phyloP scores from a whole-genome alignment of 176 grass and related monocot species.

The Oryza meridionalis region DNA sequence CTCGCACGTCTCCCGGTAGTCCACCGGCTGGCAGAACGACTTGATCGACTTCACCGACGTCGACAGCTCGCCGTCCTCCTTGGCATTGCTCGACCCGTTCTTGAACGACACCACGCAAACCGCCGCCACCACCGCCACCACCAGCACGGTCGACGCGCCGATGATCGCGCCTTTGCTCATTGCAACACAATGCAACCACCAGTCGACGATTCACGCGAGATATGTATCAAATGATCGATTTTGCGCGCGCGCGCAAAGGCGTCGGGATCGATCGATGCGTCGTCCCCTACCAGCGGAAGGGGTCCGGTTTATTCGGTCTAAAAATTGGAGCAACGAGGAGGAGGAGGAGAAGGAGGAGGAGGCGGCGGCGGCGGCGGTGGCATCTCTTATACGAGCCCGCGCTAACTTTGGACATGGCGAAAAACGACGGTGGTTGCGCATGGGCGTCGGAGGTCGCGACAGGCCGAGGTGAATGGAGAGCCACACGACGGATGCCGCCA shows the following conservation, averaged over 20 bases:
- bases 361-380: background rate
- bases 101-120: conserved; percentile 55
- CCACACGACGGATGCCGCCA: background rate
- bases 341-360: conserved; percentile 18
- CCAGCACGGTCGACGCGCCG: conserved; percentile 56
- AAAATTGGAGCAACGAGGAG: conserved; percentile 25
- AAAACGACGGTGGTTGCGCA: conserved; percentile 39
- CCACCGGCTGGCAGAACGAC: conserved; percentile 64
- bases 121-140: conserved; percentile 67
- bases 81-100: background rate
- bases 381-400: conserved; percentile 32
- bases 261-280: background rate
- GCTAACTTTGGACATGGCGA: conserved; percentile 20
- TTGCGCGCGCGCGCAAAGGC: background rate
- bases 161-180: conserved; percentile 47
- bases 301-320: conserved; percentile 36
- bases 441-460: conserved; percentile 18
- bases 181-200: background rate
- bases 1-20: conserved; percentile 76
- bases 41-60: conserved; percentile 65
- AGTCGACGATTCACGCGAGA: background rate
- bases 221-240: too few relatives aligned
- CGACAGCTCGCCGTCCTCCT: conserved; percentile 15
- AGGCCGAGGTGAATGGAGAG: conserved; percentile 35
- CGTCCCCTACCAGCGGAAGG: conserved; percentile 19